A percentile compares a stretch with the other conserved stretches of the same genome.
These are phyloP conservation scores for Graphiopsis chlorocephala DNA, from an alignment of 2,329 filamentous ascomycete species.

Conservation along the genomic window DNA sequence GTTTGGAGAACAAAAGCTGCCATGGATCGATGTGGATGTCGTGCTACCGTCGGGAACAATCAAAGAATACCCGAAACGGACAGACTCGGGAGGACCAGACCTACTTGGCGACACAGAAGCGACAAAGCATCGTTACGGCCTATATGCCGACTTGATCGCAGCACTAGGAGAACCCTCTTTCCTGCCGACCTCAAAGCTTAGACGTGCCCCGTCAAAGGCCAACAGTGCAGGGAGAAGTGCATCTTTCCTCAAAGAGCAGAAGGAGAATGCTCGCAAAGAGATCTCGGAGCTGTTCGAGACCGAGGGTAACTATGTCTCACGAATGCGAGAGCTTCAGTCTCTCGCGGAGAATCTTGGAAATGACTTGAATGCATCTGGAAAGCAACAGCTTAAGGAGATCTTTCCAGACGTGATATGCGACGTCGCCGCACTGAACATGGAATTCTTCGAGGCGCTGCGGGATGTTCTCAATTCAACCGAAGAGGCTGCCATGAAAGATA, in stretches of 20 bases:
- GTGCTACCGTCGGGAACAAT: slow-evolving; percentile 78
- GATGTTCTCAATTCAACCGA: slow-evolving; percentile 79
- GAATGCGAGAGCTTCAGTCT: slow-evolving; percentile 68
- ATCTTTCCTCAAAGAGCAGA: slow-evolving; percentile 76
- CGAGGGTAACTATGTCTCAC: slow-evolving; percentile 83
- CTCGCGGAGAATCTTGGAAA: slow-evolving; percentile 77
- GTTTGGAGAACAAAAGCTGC: slow-evolving; percentile 76
- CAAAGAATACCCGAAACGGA: slow-evolving; percentile 24
- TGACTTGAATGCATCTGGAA: slow-evolving; percentile 72
- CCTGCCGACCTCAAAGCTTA: slow-evolving; percentile 78
- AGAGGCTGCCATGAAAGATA: slow-evolving; percentile 72
- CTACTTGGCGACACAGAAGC: slow-evolving; percentile 30
- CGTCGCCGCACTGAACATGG: slow-evolving; percentile 78
- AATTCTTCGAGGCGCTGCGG: slow-evolving; percentile 74
- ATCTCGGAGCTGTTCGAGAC: slow-evolving; percentile 89
- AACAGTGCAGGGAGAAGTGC: slow-evolving; percentile 75
- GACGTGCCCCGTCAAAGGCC: slow-evolving; percentile 82
- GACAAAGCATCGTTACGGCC: slow-evolving; percentile 67
- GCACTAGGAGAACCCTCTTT: slow-evolving; percentile 82
- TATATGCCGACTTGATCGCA: slow-evolving; percentile 73
- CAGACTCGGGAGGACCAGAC: slow-evolving; percentile 25
- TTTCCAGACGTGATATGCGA: slow-evolving; percentile 79
- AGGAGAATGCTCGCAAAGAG: slow-evolving; percentile 79
- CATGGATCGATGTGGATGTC: slow-evolving; percentile 83
- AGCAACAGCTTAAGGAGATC: slow-evolving; percentile 68